phyloP scores from a whole-genome alignment of 2,329 filamentous ascomycete genomes.

The Penicillium vulpinum region DNA sequence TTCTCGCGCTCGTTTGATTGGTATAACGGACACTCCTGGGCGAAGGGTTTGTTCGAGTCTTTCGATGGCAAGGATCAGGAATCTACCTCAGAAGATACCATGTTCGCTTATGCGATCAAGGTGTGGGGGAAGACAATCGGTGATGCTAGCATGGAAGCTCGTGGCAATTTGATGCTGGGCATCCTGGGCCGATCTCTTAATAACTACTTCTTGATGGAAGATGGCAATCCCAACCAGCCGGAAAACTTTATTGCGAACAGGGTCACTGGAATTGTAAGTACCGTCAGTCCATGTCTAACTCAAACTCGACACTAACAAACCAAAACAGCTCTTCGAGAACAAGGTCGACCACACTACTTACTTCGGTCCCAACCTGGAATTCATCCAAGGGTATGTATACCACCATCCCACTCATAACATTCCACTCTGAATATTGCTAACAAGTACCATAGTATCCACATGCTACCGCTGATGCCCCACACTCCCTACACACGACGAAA shows the following conservation, averaged over 20 bases:
- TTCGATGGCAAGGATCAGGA: conserved; percentile 63
- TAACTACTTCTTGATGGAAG: conserved; percentile 78
- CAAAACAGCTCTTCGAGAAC: conserved; percentile 74
- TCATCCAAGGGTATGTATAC: conserved; percentile 57
- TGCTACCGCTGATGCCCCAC: conserved; percentile 72
- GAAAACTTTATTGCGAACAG: conserved; percentile 78
- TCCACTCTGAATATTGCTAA: conserved; percentile 12
- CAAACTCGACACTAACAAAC: not conserved
- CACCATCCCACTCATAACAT: conserved; percentile 4
- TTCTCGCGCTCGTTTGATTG: conserved; percentile 85
- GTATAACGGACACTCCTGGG: conserved; percentile 94
- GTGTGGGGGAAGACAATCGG: conserved; percentile 84
- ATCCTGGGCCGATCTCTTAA: conserved; percentile 72
- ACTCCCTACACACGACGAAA: conserved; percentile 66
- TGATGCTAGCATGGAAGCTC: conserved; percentile 76
- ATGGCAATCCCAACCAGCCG: conserved; percentile 70
- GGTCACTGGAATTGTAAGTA: conserved; percentile 56
- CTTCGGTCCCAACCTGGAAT: conserved; percentile 73
- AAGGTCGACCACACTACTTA: conserved; percentile 93
- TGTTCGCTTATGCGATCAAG: conserved; percentile 84
- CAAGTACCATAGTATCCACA: conserved; percentile 68
- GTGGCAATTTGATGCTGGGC: conserved; percentile 81
- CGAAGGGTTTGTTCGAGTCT: conserved; percentile 59
- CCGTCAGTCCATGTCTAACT: not conserved
- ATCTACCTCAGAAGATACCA: conserved; percentile 84